Base-by-base conservation (phyloP, 225 moss, liverwort and hornwort species). In the Physcomitrium patens region DNA sequence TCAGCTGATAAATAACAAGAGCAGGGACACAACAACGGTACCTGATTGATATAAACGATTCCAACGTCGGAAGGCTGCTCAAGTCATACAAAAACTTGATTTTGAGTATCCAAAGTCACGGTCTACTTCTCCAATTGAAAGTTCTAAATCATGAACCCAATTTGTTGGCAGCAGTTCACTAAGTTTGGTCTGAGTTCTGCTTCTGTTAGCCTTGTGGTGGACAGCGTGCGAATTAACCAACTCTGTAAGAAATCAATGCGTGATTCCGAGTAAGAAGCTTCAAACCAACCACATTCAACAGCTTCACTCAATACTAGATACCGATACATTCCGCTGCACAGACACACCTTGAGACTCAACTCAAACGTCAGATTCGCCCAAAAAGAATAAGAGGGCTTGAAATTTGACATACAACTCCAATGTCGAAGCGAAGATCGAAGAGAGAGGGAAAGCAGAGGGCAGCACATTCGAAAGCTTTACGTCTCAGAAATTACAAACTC, bases 41-140 rank as follows among this genome's bases (percentile, higher is more conserved):
- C 79, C 76, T 83, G 83, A 43, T 67, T 49, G 61, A 23, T 17
- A 53, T 17, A 71, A 70, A 55, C n/a, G 47, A 55, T 69, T 59
- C 28, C 10, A 27, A 78, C 24, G 20, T 49, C 50, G 16, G 54
- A 12, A 41, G 67, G 67, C 49, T 67, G 55, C 48, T 75, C 68
- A 68, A 42, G 49, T 62, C 41, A 64, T 64, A 68, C 64, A 72
- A 51, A 71, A 75, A 37, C 78, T 78, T 68, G 74, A 68, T 68
- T 78, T 78, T 58, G 76, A 72, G 64, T 76, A 60, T 67, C 76
- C 78, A 65, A 78, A 81, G 19, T 64, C 68, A 31, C 75, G 71
- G 58, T 81, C 81, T 24, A 19, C 49, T 78, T 68, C 75, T 75
- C 75, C 81, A 46, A 68, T 52, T 68, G 78, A 59, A 81, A 72